Evolutionary conservation across 2,329 filamentous ascomycete genomes (phyloP).

Genomic region (Beauveria sp.): DNA sequence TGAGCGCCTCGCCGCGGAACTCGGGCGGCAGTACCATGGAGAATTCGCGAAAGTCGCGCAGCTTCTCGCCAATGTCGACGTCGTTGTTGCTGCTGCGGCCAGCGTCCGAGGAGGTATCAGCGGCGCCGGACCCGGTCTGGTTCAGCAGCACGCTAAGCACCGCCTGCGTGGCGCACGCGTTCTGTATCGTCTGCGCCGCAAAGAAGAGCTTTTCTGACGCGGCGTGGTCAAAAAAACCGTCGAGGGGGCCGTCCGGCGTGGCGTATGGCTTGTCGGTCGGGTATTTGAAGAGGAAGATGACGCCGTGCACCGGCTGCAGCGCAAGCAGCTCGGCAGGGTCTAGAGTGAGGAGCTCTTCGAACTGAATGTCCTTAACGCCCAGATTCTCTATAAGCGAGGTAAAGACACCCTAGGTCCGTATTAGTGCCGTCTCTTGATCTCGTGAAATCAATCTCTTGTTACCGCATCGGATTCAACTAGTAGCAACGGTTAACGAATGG

Average conservation of each 20-base stretch:
- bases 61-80: conserved; percentile 63
- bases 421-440: not conserved
- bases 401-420: conserved; percentile 68
- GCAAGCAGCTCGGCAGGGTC: conserved; percentile 66
- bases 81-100: conserved; percentile 19
- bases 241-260: conserved; percentile 56
- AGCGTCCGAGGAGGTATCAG: conserved; percentile 44
- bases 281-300: conserved; percentile 99
- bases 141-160: conserved; percentile 88
- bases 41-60: conserved; percentile 80
- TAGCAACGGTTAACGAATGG: conserved; percentile 16
- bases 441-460: conserved; percentile 30
- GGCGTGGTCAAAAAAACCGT: conserved; percentile 72
- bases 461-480: conserved; percentile 89
- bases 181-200: conserved; percentile 94
- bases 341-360: conserved; percentile 89
- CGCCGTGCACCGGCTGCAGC: conserved; percentile 77
- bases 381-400: conserved; percentile 89
- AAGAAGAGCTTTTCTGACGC: conserved; percentile 82
- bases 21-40: conserved; percentile 75
- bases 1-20: conserved; percentile 52
- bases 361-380: conserved; percentile 88
- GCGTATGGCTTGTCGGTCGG: conserved; percentile 58
- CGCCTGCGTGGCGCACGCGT: conserved; percentile 95
- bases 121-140: conserved; percentile 46